A percentile compares a stretch with the other conserved stretches of the same genome.
Evolutionary conservation across 768 basidiomycete species (phyloP).

Genomic region (Zangia roseola): DNA sequence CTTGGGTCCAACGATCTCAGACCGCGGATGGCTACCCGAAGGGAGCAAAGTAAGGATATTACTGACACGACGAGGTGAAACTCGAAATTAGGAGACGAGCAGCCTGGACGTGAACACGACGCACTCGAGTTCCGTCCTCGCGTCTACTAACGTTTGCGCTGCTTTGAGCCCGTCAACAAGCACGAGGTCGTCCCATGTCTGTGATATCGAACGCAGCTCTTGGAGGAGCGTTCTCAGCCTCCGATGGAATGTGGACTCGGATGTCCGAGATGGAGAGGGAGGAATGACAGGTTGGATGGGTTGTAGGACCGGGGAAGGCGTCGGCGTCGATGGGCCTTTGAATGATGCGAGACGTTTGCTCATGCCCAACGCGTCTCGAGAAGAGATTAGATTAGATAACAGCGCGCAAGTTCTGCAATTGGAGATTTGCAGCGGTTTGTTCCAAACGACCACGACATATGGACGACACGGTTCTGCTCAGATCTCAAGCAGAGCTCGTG

Average conservation of each 20-base stretch:
- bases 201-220: slow-evolving; percentile 59
- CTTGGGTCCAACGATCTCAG: slow-evolving; percentile 62
- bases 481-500: slow-evolving; percentile 32
- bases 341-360: slow-evolving; percentile 71
- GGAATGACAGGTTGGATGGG: slow-evolving; percentile 37
- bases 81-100: neutral
- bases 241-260: slow-evolving; percentile 80
- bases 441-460: slow-evolving; percentile 12
- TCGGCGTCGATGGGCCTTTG: slow-evolving; percentile 74
- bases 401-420: no score
- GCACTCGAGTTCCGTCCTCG: slow-evolving; percentile 84
- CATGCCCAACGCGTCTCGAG: slow-evolving; percentile 29
- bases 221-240: slow-evolving; percentile 67
- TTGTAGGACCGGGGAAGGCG: slow-evolving; percentile 58
- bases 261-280: slow-evolving; percentile 39
- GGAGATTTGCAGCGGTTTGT: no score
- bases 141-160: slow-evolving; percentile 67
- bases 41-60: slow-evolving; percentile 62
- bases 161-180: slow-evolving; percentile 76
- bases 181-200: slow-evolving; percentile 84
- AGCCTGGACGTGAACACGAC: slow-evolving; percentile 24
- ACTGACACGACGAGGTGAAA: slow-evolving; percentile 35
- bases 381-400: slow-evolving; percentile 25
- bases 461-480: slow-evolving; percentile 29
- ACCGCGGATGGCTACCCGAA: slow-evolving; percentile 50